Conservation (phyloP, 1,284 basidiomycete species). For the Leccinum glutinopallens region DNA sequence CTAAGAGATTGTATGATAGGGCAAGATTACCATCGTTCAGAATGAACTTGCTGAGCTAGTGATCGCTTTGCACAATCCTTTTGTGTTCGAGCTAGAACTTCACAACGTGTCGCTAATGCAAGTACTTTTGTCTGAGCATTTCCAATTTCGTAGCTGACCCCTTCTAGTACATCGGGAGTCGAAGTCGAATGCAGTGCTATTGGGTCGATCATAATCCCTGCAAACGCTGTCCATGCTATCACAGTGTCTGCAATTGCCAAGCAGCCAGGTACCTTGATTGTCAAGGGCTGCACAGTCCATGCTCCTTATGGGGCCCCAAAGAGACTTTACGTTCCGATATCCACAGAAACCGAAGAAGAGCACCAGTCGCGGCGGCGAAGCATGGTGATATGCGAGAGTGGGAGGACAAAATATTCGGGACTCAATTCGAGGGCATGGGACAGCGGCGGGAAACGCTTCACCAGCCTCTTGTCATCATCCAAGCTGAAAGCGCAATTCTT, state of each 20-base stretch:
- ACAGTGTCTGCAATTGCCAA: conserved; percentile 71
- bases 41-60: conserved; percentile 83
- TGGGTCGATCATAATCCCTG: conserved; percentile 63
- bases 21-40: conserved; percentile 72
- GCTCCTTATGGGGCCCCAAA: conserved; percentile 72
- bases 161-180: conserved; percentile 77
- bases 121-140: conserved; percentile 19
- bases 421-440: conserved; percentile 67
- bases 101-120: conserved; percentile 82
- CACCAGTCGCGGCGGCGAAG: conserved; percentile 57
- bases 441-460: conserved; percentile 41
- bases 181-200: conserved; percentile 67
- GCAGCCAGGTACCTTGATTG: conserved; percentile 63
- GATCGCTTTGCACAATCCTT: conserved; percentile 88
- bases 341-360: conserved; percentile 73
- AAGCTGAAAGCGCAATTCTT: conserved; percentile 53
- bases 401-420: conserved; percentile 70
- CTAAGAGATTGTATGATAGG: conserved; percentile 38
- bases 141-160: conserved; percentile 9
- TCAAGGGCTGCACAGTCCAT: conserved; percentile 81
- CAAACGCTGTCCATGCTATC: conserved; percentile 74
- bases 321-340: conserved; percentile 78
- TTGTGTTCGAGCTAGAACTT: conserved; percentile 87
- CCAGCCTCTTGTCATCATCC: conserved; percentile 29
- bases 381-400: conserved; percentile 62